Evolutionary conservation across 805 yeast genomes (phyloP).

Genomic region (Brettanomyces sp.): DNA sequence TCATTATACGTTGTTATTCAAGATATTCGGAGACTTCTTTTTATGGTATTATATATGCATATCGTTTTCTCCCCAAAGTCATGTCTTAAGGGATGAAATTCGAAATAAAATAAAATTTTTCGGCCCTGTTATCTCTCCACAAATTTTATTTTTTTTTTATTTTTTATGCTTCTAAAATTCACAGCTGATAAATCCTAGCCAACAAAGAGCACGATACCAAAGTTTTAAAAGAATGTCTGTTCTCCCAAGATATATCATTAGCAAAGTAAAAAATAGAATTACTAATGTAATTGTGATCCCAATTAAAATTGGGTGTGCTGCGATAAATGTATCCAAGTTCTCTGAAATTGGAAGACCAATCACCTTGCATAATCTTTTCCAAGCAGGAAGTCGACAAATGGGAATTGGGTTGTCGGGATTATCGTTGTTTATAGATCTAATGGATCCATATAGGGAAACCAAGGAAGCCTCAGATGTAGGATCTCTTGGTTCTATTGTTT

Average conservation of each 20-base stretch:
- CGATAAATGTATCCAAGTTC: conserved; percentile 3
- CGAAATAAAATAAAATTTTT: no score
- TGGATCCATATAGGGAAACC: background rate
- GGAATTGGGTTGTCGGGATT: no score
- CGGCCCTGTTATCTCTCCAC: no score
- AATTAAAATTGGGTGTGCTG: conserved; percentile 3
- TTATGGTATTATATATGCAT: no score
- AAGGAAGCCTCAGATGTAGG: background rate
- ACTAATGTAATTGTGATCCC: background rate
- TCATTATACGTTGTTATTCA: background rate
- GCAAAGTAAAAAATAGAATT: conserved; percentile 5
- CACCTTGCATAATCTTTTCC: conserved; percentile 1
- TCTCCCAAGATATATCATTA: conserved; percentile 10
- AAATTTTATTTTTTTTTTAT: background rate
- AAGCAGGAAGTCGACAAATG: background rate
- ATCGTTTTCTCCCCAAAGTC: no score
- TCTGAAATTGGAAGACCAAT: conserved; percentile 1
- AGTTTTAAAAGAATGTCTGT: conserved; percentile 5
- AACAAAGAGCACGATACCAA: conserved; percentile 15
- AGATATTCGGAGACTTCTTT: no score
- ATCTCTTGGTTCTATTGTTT: no score
- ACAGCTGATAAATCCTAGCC: conserved; percentile 7
- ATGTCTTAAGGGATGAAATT: no score
- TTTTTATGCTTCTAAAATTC: conserved; percentile 3
- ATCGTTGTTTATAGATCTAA: background rate